Evolutionary conservation across 169 alveolate genomes (phyloP), one percentile per base, ranked within the genome.

Genomic region (Plasmodium ovale): DNA sequence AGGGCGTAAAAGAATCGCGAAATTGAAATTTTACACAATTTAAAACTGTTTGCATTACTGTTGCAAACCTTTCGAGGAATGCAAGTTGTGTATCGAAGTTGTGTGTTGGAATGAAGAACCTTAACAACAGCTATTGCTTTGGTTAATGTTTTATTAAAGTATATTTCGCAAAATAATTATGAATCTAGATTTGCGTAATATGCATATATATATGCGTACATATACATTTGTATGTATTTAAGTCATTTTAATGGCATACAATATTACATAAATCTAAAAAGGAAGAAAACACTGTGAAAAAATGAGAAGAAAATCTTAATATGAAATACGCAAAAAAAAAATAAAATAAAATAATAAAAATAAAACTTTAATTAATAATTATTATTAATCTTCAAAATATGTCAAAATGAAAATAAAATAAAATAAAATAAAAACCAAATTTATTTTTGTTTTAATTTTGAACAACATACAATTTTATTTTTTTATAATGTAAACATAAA

Each of bases 41-140:
- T 16, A 42, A 35, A 71, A 31, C 29, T 6, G 7, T 23, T 54
- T 72, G 27, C 31, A 31, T 44, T 39, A 54, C n/a, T 54, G 51
- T 33, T 31, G 25, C 31, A 19, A 58, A 19, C 25, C 35, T 35
- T 56, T 72, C 56, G 58, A 37, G 51, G 54, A 27, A 72, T 72
- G 70, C 54, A 47, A 25, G 51, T 56, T 72, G 71, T 29, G 33
- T 37, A 72, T n/a, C 44, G 14, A 27, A n/a, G 69, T 29, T 72
- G 87, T 44, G 70, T 35, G 31, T 2, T 44, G 5, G 87, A 44
- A 72, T 35, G 59, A 62, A 44, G 35, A 37, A 47, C 31, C 69
- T 42, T 60, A 62, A 72, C 87, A 72, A 72, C 87, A 23, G n/a
- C 56, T 72, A 54, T 54, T 72, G 12, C 14, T 56, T 72, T 35